A percentile compares a stretch with the other conserved stretches of the same genome.
phyloP scores from a whole-genome alignment of 495 filamentous ascomycete genomes.

The Trichocladium antarcticum region DNA sequence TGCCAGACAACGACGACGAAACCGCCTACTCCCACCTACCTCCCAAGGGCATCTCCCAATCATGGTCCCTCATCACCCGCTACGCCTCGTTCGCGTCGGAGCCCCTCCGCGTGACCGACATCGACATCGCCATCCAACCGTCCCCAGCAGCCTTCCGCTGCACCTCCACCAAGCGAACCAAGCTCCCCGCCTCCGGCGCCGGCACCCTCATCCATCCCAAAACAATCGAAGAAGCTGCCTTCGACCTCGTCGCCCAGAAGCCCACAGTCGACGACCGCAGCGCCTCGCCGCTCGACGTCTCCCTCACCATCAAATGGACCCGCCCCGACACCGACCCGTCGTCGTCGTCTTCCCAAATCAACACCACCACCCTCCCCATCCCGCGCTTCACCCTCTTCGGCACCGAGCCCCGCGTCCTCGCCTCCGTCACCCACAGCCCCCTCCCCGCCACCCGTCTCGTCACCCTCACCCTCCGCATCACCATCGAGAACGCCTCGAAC shows the following conservation, averaged over 20 bases:
- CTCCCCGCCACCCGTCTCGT: slow-evolving; percentile 14
- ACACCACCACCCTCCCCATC: slow-evolving; percentile 53
- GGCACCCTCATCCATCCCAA: slow-evolving; percentile 41
- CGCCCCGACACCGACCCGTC: slow-evolving; percentile 24
- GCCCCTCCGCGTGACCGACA: slow-evolving; percentile 52
- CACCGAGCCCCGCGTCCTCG: slow-evolving; percentile 80
- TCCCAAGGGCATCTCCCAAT: slow-evolving; percentile 58
- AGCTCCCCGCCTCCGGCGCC: slow-evolving; percentile 18
- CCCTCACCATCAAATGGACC: slow-evolving; percentile 66
- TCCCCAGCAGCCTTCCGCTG: slow-evolving; percentile 36
- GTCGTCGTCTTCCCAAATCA: slow-evolving; percentile 13
- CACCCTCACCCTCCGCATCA: slow-evolving; percentile 42
- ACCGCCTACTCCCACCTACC: slow-evolving; percentile 4
- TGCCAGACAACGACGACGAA: slow-evolving; percentile 1
- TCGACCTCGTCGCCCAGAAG: slow-evolving; percentile 62
- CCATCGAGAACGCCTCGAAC: slow-evolving; percentile 85
- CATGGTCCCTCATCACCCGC: slow-evolving; percentile 62
- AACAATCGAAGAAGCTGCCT: slow-evolving; percentile 57
- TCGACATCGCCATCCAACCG: slow-evolving; percentile 46
- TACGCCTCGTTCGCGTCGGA: slow-evolving; percentile 67
- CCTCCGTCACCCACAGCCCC: slow-evolving; percentile 41
- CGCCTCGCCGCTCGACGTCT: slow-evolving; percentile 58
- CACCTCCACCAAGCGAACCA: slow-evolving; percentile 23
- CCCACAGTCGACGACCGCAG: slow-evolving; percentile 66
- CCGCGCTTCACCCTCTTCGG: slow-evolving; percentile 69